Evolutionary conservation across 2,329 filamentous ascomycete genomes (phyloP).

Genomic region (Fusarium nematophilum): DNA sequence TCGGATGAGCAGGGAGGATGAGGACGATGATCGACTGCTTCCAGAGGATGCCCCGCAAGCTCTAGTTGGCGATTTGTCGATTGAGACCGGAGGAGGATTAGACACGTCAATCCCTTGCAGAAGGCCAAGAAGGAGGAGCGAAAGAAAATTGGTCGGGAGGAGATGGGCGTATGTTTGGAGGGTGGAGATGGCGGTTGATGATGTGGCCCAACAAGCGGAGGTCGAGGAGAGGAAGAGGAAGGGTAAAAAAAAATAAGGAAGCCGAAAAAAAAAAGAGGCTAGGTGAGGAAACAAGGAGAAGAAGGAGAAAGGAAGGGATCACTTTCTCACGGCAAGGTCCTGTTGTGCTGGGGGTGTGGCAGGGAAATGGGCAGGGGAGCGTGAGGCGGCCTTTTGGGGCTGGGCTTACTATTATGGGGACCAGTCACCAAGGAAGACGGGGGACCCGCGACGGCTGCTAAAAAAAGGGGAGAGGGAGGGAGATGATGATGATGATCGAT

Average conservation of each 20-base stretch:
- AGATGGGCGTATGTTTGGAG: background rate
- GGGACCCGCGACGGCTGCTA: too few species aligned
- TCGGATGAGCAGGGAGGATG: background rate
- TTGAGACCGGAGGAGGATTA: constrained; percentile 10
- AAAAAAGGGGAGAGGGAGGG: constrained; percentile 18
- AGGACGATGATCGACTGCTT: constrained; percentile 7
- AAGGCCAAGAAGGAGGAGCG: constrained; percentile 2
- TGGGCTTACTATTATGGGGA: constrained; percentile 32
- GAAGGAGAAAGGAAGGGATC: constrained; percentile 38
- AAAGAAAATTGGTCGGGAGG: background rate
- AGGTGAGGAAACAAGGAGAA: too few species aligned
- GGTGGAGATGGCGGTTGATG: constrained; percentile 23
- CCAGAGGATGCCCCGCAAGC: constrained; percentile 39
- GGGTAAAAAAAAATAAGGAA: constrained; percentile 25
- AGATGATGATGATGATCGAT: constrained; percentile 15
- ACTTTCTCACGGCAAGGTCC: too few species aligned
- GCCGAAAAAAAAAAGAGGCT: too few species aligned
- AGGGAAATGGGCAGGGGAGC: constrained; percentile 25
- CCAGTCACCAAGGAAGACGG: constrained; percentile 13
- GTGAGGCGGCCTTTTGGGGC: constrained; percentile 35
- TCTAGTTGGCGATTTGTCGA: constrained; percentile 26
- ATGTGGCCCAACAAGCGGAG: constrained; percentile 3
- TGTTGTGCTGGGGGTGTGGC: background rate
- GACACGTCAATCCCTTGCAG: constrained; percentile 35
- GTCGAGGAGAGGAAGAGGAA: constrained; percentile 20